Percentiles rank a stretch among this genome's conserved stretches.
These are phyloP conservation scores for Drosera spatulata DNA, from an alignment of 179 eudicot species.

Conservation along the genomic window DNA sequence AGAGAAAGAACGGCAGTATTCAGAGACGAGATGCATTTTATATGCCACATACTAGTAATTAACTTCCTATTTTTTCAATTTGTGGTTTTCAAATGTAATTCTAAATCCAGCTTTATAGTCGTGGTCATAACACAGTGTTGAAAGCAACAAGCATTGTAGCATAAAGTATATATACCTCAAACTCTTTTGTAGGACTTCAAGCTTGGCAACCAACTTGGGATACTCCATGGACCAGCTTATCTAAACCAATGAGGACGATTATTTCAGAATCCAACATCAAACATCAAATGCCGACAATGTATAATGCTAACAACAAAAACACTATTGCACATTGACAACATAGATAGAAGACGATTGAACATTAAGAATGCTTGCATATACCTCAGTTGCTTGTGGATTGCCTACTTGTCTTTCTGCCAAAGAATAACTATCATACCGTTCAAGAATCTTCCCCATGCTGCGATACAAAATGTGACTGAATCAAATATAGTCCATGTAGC, in stretches of 20 bases:
- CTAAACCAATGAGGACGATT: constrained; percentile 11
- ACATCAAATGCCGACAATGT: too few relatives aligned
- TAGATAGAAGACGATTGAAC: background rate
- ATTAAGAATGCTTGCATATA: background rate
- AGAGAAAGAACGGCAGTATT: background rate
- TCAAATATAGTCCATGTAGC: too few relatives aligned
- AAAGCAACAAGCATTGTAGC: too few relatives aligned
- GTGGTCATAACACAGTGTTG: too few relatives aligned
- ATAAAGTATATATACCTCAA: constrained; percentile 38
- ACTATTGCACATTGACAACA: too few relatives aligned
- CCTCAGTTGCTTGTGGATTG: constrained; percentile 7
- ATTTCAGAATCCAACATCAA: too few relatives aligned
- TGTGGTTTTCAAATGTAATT: too few relatives aligned
- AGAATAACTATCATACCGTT: constrained; percentile 33
- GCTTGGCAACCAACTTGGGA: constrained; percentile 50
- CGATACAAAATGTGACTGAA: background rate
- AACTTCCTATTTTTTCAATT: too few relatives aligned
- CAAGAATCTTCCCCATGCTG: constrained; percentile 40
- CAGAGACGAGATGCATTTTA: background rate
- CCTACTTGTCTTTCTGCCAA: constrained; percentile 24
- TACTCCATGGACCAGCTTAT: constrained; percentile 53
- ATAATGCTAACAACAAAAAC: too few relatives aligned
- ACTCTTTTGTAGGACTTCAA: constrained; percentile 71
- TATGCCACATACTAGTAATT: too few relatives aligned
- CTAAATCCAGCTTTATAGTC: too few relatives aligned